phyloP scores from a whole-genome alignment of 176 grass and related monocot species.

The Zea mays region DNA sequence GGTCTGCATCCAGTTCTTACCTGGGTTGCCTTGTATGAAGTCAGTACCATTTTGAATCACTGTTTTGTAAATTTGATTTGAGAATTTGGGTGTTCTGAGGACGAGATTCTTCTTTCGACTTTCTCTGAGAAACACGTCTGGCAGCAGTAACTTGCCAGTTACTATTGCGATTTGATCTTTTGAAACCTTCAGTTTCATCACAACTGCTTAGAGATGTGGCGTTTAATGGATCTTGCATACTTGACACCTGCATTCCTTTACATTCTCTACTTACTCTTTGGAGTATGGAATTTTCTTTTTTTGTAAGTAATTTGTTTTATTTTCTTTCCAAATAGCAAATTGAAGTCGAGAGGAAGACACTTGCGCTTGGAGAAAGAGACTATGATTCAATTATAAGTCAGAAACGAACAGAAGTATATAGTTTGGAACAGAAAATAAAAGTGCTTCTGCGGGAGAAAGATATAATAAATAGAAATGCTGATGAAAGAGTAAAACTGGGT shows the following conservation, averaged over 20 bases:
- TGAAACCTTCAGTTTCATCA: background rate
- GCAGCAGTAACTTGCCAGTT: background rate
- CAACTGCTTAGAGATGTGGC: background rate
- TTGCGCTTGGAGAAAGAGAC: conserved; percentile 60
- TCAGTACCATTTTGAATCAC: background rate
- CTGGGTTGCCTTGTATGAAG: background rate
- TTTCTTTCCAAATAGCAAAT: conserved; percentile 70
- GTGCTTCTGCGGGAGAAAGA: conserved; percentile 71
- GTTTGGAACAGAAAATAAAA: conserved; percentile 83
- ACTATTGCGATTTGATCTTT: background rate
- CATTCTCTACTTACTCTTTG: conserved; percentile 18
- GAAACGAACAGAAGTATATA: conserved; percentile 69
- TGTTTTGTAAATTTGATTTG: background rate
- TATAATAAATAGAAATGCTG: conserved; percentile 60
- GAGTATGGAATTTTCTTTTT: conserved; percentile 24
- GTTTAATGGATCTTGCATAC: background rate
- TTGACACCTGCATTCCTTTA: background rate
- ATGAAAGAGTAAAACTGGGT: conserved; percentile 69
- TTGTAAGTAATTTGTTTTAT: conserved; percentile 17
- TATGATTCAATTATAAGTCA: conserved; percentile 71
- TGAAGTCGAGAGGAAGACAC: conserved; percentile 79
- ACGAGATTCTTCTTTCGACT: background rate
- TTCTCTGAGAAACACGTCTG: background rate
- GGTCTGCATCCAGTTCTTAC: background rate
- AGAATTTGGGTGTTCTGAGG: background rate